These are phyloP conservation scores for Ilex aquifolium DNA, from an alignment of 257 asterid species.

Conservation along the genomic window DNA sequence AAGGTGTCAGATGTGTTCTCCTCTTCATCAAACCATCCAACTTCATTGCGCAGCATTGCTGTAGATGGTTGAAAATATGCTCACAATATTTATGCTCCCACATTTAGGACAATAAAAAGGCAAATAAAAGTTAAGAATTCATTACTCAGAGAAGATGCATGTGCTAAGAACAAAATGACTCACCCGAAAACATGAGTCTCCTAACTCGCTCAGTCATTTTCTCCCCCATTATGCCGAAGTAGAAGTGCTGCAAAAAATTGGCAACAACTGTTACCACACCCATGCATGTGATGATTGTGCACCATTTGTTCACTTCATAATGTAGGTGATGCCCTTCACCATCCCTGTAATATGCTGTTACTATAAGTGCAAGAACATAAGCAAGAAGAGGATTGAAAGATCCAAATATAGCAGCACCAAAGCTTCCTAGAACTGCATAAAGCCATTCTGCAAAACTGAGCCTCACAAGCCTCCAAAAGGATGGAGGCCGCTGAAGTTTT, in stretches of 20 bases:
- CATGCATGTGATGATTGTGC: background rate
- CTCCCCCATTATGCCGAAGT: too few relatives aligned
- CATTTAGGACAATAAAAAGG: too few relatives aligned
- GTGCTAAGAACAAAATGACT: too few relatives aligned
- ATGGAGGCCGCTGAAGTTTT: background rate
- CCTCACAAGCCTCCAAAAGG: constrained; percentile 3
- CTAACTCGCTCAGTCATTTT: too few relatives aligned
- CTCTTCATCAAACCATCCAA: constrained; percentile 98
- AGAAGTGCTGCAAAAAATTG: background rate
- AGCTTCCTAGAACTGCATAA: background rate
- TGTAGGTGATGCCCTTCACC: background rate
- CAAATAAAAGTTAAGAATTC: too few relatives aligned
- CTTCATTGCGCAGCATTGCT: constrained; percentile 99
- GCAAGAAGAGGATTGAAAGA: constrained; percentile 4
- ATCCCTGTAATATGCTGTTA: background rate
- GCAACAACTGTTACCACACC: background rate
- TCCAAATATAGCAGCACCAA: constrained; percentile 1
- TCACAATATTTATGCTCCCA: too few relatives aligned
- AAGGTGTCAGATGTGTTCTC: constrained; percentile 97
- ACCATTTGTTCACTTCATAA: background rate
- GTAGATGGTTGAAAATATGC: constrained; percentile 12
- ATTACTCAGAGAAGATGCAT: too few relatives aligned
- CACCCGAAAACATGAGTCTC: too few relatives aligned
- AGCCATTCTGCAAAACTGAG: constrained; percentile 3
- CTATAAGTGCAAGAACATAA: background rate